Percentiles rank a stretch among this genome's conserved stretches.
Conservation (phyloP, 257 asterid genomes). For the Verbascum thapsus region DNA sequence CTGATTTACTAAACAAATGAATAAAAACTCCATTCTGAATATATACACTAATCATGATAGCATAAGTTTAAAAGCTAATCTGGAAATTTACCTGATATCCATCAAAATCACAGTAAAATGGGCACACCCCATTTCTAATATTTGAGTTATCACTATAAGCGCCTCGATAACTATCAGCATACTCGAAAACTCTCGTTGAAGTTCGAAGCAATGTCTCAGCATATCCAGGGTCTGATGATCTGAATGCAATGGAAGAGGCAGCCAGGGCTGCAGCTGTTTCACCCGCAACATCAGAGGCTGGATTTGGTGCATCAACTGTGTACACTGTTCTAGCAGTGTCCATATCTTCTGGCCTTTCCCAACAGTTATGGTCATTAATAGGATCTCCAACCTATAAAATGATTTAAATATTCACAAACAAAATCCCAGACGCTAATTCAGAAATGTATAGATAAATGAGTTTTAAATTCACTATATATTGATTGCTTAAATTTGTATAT, state of each 20-base stretch:
- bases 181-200: slow-evolving; percentile 65
- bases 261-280: slow-evolving; percentile 98
- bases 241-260: slow-evolving; percentile 88
- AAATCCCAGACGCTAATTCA: not conserved
- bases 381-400: slow-evolving; percentile 90
- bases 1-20: not conserved
- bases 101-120: slow-evolving; percentile 91
- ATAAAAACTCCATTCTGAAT: not conserved
- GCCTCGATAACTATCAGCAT: slow-evolving; percentile 81
- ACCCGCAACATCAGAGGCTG: slow-evolving; percentile 98
- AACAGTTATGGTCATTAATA: slow-evolving; percentile 75
- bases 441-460: not conserved
- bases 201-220: slow-evolving; percentile 69
- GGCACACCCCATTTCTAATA: slow-evolving; percentile 74
- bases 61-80: no score
- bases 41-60: not conserved
- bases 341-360: slow-evolving; percentile 99
- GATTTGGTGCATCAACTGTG: slow-evolving; percentile 84
- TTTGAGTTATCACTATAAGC: slow-evolving; percentile 83
- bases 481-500: not conserved
- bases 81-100: slow-evolving; percentile 77
- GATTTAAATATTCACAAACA: not conserved
- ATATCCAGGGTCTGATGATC: slow-evolving; percentile 74
- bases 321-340: slow-evolving; percentile 91
- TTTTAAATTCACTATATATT: no score